Percentiles rank a stretch among this genome's conserved stretches.
phyloP scores from a whole-genome alignment of 495 filamentous ascomycete species.

The Hypoxylon lenormandii region DNA sequence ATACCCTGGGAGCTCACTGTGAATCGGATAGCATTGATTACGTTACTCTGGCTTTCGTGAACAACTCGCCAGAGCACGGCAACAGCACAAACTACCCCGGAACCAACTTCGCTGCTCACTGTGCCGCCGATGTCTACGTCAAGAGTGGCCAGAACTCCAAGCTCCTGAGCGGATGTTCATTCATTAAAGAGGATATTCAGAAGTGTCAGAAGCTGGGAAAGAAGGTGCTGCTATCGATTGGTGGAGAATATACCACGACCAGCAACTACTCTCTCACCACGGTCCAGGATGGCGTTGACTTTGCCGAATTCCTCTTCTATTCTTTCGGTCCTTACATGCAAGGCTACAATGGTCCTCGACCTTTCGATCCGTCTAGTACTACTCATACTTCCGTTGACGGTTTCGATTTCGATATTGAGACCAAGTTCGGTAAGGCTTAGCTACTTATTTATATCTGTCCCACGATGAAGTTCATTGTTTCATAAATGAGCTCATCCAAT shows the following conservation, averaged over 20 bases:
- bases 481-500: not conserved
- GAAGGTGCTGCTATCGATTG: constrained; percentile 74
- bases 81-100: constrained; percentile 53
- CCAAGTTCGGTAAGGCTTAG: constrained; percentile 51
- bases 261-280: constrained; percentile 62
- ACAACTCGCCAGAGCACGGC: constrained; percentile 56
- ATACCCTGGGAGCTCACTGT: constrained; percentile 50
- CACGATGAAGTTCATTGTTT: constrained; percentile 14
- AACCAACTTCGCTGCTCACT: constrained; percentile 58
- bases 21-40: constrained; percentile 54
- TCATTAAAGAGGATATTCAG: constrained; percentile 65
- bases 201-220: constrained; percentile 72
- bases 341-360: constrained; percentile 61
- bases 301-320: constrained; percentile 73
- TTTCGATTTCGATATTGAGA: constrained; percentile 76
- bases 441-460: constrained; percentile 49
- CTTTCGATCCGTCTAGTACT: constrained; percentile 64
- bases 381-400: constrained; percentile 69
- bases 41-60: constrained; percentile 59
- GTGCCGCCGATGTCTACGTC: constrained; percentile 48
- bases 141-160: constrained; percentile 51
- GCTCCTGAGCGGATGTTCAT: constrained; percentile 58
- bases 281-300: constrained; percentile 62
- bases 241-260: constrained; percentile 55
- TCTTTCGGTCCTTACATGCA: constrained; percentile 70